These are phyloP conservation scores for Erucastrum elatum DNA, from an alignment of 345 rosid species.

Conservation along the genomic window DNA sequence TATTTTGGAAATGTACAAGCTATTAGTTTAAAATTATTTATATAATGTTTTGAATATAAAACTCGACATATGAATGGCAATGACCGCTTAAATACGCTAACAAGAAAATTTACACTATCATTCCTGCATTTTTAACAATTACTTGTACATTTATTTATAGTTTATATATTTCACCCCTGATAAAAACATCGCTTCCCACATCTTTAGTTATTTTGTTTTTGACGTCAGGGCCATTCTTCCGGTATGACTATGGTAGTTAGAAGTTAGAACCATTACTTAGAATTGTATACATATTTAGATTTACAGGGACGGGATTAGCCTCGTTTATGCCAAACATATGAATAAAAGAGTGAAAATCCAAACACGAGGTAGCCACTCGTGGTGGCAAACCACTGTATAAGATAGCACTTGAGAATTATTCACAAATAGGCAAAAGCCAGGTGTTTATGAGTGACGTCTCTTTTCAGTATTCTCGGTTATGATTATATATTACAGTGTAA, in stretches of 20 bases:
- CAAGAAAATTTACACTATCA: background rate
- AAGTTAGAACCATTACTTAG: background rate
- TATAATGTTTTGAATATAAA: background rate
- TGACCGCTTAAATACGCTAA: background rate
- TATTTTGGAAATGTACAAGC: background rate
- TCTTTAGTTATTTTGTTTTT: background rate
- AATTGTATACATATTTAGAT: background rate
- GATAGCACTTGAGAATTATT: constrained; percentile 40
- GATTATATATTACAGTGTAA: background rate
- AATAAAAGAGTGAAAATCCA: constrained; percentile 9
- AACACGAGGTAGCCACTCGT: constrained; percentile 40
- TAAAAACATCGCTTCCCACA: no score
- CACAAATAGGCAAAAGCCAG: constrained; percentile 27
- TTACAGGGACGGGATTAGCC: background rate
- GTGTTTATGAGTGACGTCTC: constrained; percentile 39
- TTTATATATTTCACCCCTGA: no score
- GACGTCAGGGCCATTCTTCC: background rate
- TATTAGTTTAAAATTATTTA: background rate
- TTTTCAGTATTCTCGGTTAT: constrained; percentile 20
- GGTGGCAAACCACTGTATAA: constrained; percentile 43
- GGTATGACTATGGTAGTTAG: background rate
- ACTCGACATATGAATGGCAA: background rate
- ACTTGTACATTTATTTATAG: background rate
- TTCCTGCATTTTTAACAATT: background rate
- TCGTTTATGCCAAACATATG: constrained; percentile 25